phyloP scores from a whole-genome alignment of 495 filamentous ascomycete genomes.

The Polyplosphaeria fusca region DNA sequence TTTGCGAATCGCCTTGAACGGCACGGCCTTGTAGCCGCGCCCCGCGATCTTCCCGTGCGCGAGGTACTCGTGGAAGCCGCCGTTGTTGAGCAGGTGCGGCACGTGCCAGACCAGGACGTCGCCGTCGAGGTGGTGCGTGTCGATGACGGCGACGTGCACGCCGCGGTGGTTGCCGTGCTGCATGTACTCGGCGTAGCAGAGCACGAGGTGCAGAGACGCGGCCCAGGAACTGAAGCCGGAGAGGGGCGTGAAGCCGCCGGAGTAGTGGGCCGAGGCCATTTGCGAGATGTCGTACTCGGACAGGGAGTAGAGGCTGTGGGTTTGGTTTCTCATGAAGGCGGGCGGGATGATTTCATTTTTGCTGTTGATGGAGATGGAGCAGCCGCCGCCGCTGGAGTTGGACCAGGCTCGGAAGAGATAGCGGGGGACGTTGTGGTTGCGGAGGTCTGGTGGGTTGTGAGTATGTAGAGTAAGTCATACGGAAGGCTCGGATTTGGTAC shows the following conservation, averaged over 20 bases:
- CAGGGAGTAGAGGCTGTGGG: not conserved
- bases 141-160: not conserved
- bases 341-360: not conserved
- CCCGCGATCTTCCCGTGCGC: not conserved
- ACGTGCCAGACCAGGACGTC: not conserved
- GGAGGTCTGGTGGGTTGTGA: not conserved
- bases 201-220: not conserved
- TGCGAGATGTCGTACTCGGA: not conserved
- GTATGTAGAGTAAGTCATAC: too few species aligned
- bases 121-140: not conserved
- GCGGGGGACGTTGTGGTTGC: not conserved
- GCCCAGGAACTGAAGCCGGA: not conserved
- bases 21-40: not conserved
- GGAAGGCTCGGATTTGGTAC: too few species aligned
- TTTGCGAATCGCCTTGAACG: not conserved
- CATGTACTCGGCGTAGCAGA: not conserved
- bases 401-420: not conserved
- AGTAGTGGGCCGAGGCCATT: not conserved
- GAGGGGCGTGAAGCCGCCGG: not conserved
- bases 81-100: not conserved
- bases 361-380: not conserved
- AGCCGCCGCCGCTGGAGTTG: not conserved
- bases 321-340: not conserved
- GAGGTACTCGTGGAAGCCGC: not conserved
- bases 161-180: not conserved